These are phyloP conservation scores for Candida silvatica DNA, from an alignment of 805 yeast genomes.

Conservation along the genomic window DNA sequence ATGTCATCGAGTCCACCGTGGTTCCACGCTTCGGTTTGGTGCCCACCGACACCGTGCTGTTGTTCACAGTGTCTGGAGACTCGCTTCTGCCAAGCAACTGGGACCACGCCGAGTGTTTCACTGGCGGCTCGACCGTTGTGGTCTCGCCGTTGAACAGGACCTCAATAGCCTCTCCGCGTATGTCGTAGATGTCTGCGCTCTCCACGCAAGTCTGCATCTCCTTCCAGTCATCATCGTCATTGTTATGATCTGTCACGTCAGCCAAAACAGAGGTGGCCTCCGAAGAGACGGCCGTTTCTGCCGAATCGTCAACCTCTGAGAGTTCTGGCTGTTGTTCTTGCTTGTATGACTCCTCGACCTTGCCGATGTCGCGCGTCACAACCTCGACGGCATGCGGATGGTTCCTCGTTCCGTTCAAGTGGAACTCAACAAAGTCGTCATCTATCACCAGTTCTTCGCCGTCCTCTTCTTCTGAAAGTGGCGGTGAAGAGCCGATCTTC, in stretches of 20 bases:
- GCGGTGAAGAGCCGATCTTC: too few relatives aligned
- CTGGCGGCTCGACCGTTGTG: constrained; percentile 4
- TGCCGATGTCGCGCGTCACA: constrained; percentile 11
- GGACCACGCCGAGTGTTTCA: constrained; percentile 6
- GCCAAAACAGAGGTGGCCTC: neutral
- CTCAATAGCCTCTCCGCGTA: constrained; percentile 59
- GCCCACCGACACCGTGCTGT: neutral
- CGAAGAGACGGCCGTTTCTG: constrained; percentile 1
- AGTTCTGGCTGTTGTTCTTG: neutral
- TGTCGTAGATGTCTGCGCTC: constrained; percentile 64
- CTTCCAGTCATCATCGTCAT: constrained; percentile 63
- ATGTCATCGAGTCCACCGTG: too few relatives aligned
- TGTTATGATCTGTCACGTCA: constrained; percentile 10
- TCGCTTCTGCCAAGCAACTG: neutral
- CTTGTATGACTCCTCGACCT: constrained; percentile 6
- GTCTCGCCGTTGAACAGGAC: constrained; percentile 19
- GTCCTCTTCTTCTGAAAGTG: too few relatives aligned
- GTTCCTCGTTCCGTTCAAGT: constrained; percentile 9
- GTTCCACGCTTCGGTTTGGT: neutral
- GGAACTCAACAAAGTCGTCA: constrained; percentile 22
- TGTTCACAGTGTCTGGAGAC: neutral
- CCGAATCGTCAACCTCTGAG: neutral
- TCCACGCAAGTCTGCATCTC: constrained; percentile 79
- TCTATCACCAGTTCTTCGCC: constrained; percentile 5
- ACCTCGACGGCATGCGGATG: constrained; percentile 10